Evolutionary conservation across 306 rosid genomes (phyloP).

Genomic region (Dalbergia cultrata): DNA sequence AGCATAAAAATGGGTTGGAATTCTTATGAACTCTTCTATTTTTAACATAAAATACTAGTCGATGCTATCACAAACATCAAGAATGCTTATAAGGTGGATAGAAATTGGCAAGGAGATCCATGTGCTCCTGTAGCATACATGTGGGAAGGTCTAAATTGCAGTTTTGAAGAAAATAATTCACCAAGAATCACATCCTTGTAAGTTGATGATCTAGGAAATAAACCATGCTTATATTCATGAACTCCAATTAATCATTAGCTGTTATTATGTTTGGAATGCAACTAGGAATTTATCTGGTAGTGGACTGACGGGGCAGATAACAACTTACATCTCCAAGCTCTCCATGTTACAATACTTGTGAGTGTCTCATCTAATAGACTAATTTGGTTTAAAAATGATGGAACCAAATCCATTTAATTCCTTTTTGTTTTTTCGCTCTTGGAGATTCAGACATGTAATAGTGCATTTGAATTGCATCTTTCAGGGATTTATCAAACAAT

Average conservation of each 20-base stretch:
- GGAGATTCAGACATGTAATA: conserved; percentile 9
- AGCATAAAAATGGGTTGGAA: not conserved
- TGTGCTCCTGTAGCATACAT: conserved; percentile 53
- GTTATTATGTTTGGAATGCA: conserved; percentile 26
- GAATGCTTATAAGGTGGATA: conserved; percentile 53
- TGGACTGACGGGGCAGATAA: conserved; percentile 56
- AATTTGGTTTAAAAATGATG: not conserved
- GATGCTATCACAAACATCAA: conserved; percentile 64
- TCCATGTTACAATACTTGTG: conserved; percentile 56
- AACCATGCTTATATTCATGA: not conserved
- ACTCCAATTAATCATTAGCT: not conserved
- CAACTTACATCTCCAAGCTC: conserved; percentile 51
- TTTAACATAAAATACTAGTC: conserved; percentile 41
- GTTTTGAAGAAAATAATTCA: conserved; percentile 7
- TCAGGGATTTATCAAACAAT: conserved; percentile 72
- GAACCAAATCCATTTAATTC: conserved; percentile 17
- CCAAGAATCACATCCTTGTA: conserved; percentile 66
- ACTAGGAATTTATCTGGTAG: conserved; percentile 60
- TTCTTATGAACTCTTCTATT: not conserved
- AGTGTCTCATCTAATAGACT: conserved; percentile 32
- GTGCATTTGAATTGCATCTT: conserved; percentile 31
- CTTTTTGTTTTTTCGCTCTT: not conserved
- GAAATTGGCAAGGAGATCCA: conserved; percentile 75
- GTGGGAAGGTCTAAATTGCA: conserved; percentile 72
- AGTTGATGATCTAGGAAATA: conserved; percentile 34